Base-by-base conservation (phyloP, 2,329 filamentous ascomycete species). In the Xylaria sp. region DNA sequence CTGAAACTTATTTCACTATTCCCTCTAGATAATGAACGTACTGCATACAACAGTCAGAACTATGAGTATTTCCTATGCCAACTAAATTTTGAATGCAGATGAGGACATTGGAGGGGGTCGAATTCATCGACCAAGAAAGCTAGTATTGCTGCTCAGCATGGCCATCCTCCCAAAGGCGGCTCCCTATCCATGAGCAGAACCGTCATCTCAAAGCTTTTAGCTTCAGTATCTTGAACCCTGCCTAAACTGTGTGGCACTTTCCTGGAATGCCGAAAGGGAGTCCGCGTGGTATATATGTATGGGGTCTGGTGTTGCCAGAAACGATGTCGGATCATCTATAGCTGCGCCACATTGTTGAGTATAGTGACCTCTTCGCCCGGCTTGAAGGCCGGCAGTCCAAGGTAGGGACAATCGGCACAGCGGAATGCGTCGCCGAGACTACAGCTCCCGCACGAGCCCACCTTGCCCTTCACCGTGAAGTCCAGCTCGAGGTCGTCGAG, bases 401-500 rank as follows among this genome's bases (percentile, higher is more conserved):
- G 75, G 68, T 79, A 82, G 41, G 76, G 78, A 28, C 86, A 88
- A 31, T 85, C 89, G 13, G 89, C 89, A 79, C 91, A 93, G 49
- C 91, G 85, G 83, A 94, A 94, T 3, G 96, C 95, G 80, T 98
- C 95, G 60, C 96, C 96, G 18, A 99, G 86, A 33, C 94, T 92
- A 81, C 96, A 77, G 82, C 95, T 98, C 33, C 94, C 94, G 80
- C 96, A 99, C 20, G 93, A 97, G 64, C 96, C 95, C 6, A 95
- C 93, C 84, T 98, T 98, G 75, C 96, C 96, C 81, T 97, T 88
- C n/a, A 98, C 93, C 0, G 96, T 99, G 79, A 99, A 98, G 81
- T 99, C 96, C 9, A 98, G 87, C 81, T 98, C 95, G 31, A 72
- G 69, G 64, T 72, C 71, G 61, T 89, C 90, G 58, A 99, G 83